phyloP scores from a whole-genome alignment of 2,329 filamentous ascomycete species.

The Cadophora sp. region DNA sequence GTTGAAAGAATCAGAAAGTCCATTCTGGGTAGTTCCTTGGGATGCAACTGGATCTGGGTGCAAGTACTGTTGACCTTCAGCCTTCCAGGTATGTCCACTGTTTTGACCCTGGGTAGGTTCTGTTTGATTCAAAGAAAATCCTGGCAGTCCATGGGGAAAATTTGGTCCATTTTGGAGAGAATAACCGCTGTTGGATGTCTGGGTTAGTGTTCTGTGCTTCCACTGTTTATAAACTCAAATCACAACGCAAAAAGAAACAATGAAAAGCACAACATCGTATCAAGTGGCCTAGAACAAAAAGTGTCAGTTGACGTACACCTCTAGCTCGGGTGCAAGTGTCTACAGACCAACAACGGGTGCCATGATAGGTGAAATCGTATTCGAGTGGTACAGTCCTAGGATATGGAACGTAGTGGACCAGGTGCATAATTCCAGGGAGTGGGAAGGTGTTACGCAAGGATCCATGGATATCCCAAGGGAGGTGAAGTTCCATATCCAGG shows the following conservation, averaged over 20 bases:
- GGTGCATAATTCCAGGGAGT: neutral
- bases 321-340: constrained; percentile 9
- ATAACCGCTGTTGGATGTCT: constrained; percentile 41
- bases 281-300: constrained; percentile 25
- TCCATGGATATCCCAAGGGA: neutral
- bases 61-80: constrained; percentile 46
- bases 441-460: neutral
- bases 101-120: constrained; percentile 43
- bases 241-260: constrained; percentile 29
- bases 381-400: constrained; percentile 4
- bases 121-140: constrained; percentile 45
- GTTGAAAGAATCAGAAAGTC: constrained; percentile 40
- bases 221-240: constrained; percentile 30
- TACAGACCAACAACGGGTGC: constrained; percentile 35
- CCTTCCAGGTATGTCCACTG: constrained; percentile 43
- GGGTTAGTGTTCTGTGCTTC: constrained; percentile 45
- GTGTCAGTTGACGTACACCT: constrained; percentile 17
- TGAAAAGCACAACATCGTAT: constrained; percentile 32
- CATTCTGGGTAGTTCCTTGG: constrained; percentile 38
- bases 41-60: constrained; percentile 36
- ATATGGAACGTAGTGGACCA: neutral
- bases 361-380: neutral
- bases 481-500: neutral
- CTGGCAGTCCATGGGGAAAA: constrained; percentile 38
- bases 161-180: constrained; percentile 34